Conservation (phyloP, 176 grass and related monocot species). For the Panicum miliaceum region DNA sequence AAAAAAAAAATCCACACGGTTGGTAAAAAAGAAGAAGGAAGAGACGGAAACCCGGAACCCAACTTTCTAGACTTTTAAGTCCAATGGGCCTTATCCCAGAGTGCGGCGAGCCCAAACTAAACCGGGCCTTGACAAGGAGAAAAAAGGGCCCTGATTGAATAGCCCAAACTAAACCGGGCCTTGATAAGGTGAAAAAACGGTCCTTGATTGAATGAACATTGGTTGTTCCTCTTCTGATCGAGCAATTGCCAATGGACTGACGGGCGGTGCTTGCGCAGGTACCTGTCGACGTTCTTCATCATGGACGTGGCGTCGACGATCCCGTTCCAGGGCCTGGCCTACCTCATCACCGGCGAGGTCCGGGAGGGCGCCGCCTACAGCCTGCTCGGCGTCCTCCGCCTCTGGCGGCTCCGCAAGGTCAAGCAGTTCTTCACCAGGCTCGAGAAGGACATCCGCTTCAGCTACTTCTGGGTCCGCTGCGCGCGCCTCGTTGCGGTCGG, state of each 20-base stretch:
- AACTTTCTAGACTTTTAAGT: not conserved
- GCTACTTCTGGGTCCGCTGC: constrained; percentile 95
- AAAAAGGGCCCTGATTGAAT: too few species aligned
- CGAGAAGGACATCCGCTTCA: constrained; percentile 98
- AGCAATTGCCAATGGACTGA: too few species aligned
- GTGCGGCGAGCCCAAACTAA: too few species aligned
- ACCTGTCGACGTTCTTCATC: constrained; percentile 90
- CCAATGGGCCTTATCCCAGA: not conserved
- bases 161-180: too few species aligned
- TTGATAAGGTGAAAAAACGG: too few species aligned
- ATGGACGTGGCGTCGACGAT: constrained; percentile 95
- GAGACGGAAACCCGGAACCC: too few species aligned
- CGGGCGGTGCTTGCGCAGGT: constrained; percentile 50
- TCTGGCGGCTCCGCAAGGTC: constrained; percentile 90
- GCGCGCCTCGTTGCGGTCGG: constrained; percentile 64
- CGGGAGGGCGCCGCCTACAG: constrained; percentile 61
- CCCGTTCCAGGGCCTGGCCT: constrained; percentile 77
- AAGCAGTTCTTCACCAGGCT: constrained; percentile 97
- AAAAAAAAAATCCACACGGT: too few species aligned
- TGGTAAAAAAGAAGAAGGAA: too few species aligned
- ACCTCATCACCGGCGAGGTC: constrained; percentile 68
- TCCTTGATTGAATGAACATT: too few species aligned
- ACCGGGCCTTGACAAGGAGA: not conserved
- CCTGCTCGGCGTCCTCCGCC: constrained; percentile 74
- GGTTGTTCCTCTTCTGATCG: too few species aligned